Evolutionary conservation across 371 early-diverging fungal species (phyloP).

Genomic region (Circinella minor): DNA sequence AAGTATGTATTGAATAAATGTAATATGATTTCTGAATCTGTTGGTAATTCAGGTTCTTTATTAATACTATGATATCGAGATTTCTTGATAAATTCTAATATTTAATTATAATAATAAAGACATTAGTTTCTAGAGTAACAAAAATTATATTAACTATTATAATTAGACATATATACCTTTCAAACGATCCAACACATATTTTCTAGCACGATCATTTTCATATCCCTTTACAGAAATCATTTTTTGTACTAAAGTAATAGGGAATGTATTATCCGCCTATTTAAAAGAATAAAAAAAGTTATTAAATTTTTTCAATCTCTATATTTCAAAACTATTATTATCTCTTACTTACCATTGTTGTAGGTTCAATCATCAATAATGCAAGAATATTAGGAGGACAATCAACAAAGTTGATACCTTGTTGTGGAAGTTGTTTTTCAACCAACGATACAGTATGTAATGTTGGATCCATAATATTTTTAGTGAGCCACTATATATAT

Average conservation of each 20-base stretch:
- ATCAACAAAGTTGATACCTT: conserved; percentile 16
- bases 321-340: background rate
- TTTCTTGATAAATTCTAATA: conserved; percentile 13
- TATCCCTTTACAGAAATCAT: conserved; percentile 14
- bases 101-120: background rate
- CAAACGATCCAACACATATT: conserved; percentile 19
- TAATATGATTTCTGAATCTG: conserved; percentile 20
- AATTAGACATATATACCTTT: conserved; percentile 11
- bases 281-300: background rate
- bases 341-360: conserved; percentile 13
- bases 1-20: conserved; percentile 20
- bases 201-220: conserved; percentile 14
- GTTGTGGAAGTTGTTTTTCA: conserved; percentile 17
- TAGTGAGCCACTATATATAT: conserved; percentile 15
- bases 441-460: conserved; percentile 13
- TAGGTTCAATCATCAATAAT: conserved; percentile 15
- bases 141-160: background rate
- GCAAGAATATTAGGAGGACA: conserved; percentile 20
- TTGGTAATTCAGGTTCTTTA: conserved; percentile 16
- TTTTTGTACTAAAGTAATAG: conserved; percentile 14
- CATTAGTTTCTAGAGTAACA: too few relatives aligned
- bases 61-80: conserved; percentile 10
- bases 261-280: conserved; percentile 13
- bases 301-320: too few relatives aligned
- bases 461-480: conserved; percentile 15